These are phyloP conservation scores for Leucocoprinus birnbaumii DNA, from an alignment of 768 basidiomycete species.

Conservation along the genomic window DNA sequence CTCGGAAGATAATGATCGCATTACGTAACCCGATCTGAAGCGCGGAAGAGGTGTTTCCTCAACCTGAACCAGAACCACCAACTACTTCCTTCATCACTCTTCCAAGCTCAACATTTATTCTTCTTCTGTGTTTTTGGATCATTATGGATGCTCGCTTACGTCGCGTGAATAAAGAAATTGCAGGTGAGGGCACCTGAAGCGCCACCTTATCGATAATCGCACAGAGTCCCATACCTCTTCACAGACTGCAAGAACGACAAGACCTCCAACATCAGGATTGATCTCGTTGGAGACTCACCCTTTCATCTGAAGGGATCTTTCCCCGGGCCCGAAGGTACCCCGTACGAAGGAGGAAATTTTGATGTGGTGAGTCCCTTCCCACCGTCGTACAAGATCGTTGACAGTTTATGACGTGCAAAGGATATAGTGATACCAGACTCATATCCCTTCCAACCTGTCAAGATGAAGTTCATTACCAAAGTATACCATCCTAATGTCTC, in stretches of 20 bases:
- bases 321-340: slow-evolving; percentile 88
- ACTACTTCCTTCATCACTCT: background rate
- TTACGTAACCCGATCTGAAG: slow-evolving; percentile 10
- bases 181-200: slow-evolving; percentile 45
- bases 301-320: slow-evolving; percentile 93
- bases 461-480: slow-evolving; percentile 98
- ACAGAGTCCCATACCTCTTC: slow-evolving; percentile 10
- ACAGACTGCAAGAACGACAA: slow-evolving; percentile 95
- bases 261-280: slow-evolving; percentile 81
- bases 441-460: slow-evolving; percentile 91
- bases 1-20: too few relatives aligned
- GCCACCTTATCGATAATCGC: slow-evolving; percentile 4
- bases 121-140: background rate
- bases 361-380: slow-evolving; percentile 67
- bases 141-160: slow-evolving; percentile 85
- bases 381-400: background rate
- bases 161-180: slow-evolving; percentile 92
- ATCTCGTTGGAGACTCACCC: slow-evolving; percentile 84
- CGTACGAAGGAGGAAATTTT: slow-evolving; percentile 89
- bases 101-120: background rate
- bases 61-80: slow-evolving; percentile 7
- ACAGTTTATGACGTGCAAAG: slow-evolving; percentile 33
- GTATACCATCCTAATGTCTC: slow-evolving; percentile 97
- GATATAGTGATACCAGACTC: slow-evolving; percentile 92
- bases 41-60: background rate